phyloP scores from a whole-genome alignment of 202 grass and related monocot genomes.

The Schoenoplectus triqueter region DNA sequence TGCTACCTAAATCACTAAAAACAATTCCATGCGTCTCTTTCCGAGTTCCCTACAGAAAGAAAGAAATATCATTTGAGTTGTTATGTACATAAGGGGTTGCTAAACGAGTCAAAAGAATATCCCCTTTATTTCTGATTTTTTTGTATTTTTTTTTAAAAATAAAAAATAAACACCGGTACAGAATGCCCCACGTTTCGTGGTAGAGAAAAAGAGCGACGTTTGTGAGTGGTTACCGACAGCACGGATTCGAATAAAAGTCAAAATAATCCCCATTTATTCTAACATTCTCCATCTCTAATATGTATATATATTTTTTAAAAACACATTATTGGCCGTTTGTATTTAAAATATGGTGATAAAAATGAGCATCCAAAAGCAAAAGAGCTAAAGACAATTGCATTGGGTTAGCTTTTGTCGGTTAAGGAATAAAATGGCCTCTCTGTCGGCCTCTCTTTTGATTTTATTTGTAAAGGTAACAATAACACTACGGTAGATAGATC shows the following conservation, averaged over 20 bases:
- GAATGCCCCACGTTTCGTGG: not conserved
- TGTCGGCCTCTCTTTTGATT: constrained; percentile 1
- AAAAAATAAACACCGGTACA: not conserved
- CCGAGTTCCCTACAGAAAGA: not conserved
- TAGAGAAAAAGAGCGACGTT: not conserved
- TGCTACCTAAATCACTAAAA: too few species aligned
- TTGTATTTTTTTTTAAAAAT: not conserved
- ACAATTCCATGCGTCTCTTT: too few species aligned
- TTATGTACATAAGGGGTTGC: not conserved
- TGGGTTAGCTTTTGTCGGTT: constrained; percentile 25
- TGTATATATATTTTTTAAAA: too few species aligned
- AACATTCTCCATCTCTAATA: not conserved
- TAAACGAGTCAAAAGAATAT: not conserved
- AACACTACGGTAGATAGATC: not conserved
- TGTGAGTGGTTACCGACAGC: not conserved
- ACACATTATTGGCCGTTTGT: not conserved
- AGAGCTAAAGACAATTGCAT: not conserved
- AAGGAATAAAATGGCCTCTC: not conserved
- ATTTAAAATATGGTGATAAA: not conserved
- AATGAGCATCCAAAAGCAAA: too few species aligned
- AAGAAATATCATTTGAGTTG: not conserved
- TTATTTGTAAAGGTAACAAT: not conserved
- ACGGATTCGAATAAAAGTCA: not conserved
- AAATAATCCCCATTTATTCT: not conserved
- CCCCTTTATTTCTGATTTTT: not conserved